Evolutionary conservation across 78 protist genomes (phyloP), one percentile per base, ranked within the genome.

Genomic region (Bigelowiella natans): DNA sequence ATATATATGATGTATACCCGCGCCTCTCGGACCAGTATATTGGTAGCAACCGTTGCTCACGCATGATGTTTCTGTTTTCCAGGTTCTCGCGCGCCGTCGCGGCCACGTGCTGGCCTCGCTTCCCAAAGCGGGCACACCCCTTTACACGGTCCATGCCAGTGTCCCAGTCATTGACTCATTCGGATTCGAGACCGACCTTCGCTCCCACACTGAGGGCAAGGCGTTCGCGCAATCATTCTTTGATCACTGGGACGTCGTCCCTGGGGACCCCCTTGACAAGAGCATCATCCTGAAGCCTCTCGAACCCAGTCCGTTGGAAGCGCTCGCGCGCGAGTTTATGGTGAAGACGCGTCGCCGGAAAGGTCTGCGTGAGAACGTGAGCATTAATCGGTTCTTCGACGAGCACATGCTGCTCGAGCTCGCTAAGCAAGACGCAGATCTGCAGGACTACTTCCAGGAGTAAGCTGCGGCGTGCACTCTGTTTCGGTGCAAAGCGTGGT

Each of bases 241-340:
- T 90, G 98, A 97, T 88, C 98, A 96, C 94, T 97, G 97, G 97
- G 95, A 92, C 40, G 28, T 95, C n/a, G 98, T 98, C 0, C 98
- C 99, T 0, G 99, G 99, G 31, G 99, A 99, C 82, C 99, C 99
- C 29, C 95, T 98, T 7, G 99, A 99, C 92, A 93, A 94, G 92
- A 36, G 73, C 40, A 93, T 98, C 39, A 92, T 89, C 26, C 94
- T 99, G 93, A 2, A 2, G 63, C 93, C 90, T 11, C 83, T 87
- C 36, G 89, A 88, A 36, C 93, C 93, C 0, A 51, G 36, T 88
- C 97, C 96, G 0, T 85, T 95, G 31, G 90, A 51, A 0, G 92
- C 94, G 39, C 94, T 99, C 1, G 99, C 99, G n/a, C 95, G 99
- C 39, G 99, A 99, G 73, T 96, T 97, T 88, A 96, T 97, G 97